These are phyloP conservation scores for Bacidia rubella DNA, from an alignment of 495 filamentous ascomycete species.

Conservation along the genomic window DNA sequence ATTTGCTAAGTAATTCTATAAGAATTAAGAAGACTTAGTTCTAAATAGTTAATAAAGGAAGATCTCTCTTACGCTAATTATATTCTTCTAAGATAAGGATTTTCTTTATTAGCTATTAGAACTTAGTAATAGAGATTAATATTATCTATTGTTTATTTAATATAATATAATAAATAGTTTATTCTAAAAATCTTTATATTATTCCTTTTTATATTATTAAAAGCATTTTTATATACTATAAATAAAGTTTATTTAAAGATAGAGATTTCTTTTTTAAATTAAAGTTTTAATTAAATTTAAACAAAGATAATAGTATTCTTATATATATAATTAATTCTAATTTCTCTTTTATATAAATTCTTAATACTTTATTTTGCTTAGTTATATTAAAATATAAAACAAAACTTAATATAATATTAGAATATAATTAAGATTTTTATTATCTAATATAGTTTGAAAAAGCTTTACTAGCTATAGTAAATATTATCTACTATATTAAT, in stretches of 20 bases:
- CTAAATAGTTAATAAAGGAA: too few species aligned
- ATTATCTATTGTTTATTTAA: not conserved
- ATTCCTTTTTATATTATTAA: too few species aligned
- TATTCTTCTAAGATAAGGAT: too few species aligned
- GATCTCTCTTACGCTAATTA: too few species aligned
- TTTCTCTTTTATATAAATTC: not conserved
- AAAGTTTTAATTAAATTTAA: not conserved
- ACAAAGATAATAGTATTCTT: not conserved
- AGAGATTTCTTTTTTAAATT: slow-evolving; percentile 1
- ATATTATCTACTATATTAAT: not conserved
- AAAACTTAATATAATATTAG: too few species aligned
- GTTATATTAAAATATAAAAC: not conserved
- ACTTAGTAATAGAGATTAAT: not conserved
- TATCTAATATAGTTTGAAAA: not conserved
- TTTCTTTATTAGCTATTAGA: too few species aligned
- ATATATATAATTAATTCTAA: not conserved
- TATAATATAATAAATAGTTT: not conserved
- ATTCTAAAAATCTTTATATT: not conserved
- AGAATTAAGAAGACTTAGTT: too few species aligned
- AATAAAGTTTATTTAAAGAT: not conserved
- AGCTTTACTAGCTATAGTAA: not conserved
- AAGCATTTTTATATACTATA: too few species aligned
- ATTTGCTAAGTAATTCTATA: not conserved
- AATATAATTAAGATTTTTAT: too few species aligned
- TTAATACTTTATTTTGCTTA: not conserved